Base-by-base conservation (phyloP, 441 rosid species). In the Adansonia rubrostipa region DNA sequence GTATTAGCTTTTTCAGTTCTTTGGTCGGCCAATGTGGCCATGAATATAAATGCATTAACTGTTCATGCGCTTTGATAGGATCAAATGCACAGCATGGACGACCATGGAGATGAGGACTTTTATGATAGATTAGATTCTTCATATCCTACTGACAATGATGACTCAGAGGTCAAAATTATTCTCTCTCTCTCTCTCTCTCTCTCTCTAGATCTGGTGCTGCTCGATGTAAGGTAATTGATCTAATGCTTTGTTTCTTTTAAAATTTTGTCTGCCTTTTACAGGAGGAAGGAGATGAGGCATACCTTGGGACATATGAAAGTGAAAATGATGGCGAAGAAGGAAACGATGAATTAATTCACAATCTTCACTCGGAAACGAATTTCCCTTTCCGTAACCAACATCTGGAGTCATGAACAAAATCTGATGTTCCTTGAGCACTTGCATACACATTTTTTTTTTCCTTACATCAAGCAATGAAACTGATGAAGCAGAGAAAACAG, bases 241-340 rank as follows among this genome's bases (percentile, higher is more conserved):
- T 61, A 9, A 70, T 9, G n/a, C 42, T n/a, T 19, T 33, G 10
- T 77, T 42, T 54, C 53, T 45, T 24, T 66, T 60, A 62, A 1
- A 2, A 14, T 77, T 8, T 62, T 28, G 36, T 42, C 58, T 75
- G 22, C 17, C 11, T 15, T 76, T 62, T 80, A 75, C 75, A 92
- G 96, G 91, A 87, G 71, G 94, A 89, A 82, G 91, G 82, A 62
- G 89, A 89, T 33, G 94, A 86, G 47, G 87, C 89, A 20, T 87
- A 83, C 82, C 75, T 85, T 36, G 89, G 82, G 81, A 84, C 85
- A 33, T 82, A 87, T 68, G 56, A 73, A 19, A 78, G 78, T 28
- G 84, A 82, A 77, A 81, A 78, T 75, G 91, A 81, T 9, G 83
- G 20, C 58, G 84, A 78, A 77, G 78, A 81, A 50, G 87, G 83